Percentiles rank a stretch among this genome's conserved stretches.
Evolutionary conservation across 768 basidiomycete species (phyloP).

Genomic region (Xerocomus potaroensis): DNA sequence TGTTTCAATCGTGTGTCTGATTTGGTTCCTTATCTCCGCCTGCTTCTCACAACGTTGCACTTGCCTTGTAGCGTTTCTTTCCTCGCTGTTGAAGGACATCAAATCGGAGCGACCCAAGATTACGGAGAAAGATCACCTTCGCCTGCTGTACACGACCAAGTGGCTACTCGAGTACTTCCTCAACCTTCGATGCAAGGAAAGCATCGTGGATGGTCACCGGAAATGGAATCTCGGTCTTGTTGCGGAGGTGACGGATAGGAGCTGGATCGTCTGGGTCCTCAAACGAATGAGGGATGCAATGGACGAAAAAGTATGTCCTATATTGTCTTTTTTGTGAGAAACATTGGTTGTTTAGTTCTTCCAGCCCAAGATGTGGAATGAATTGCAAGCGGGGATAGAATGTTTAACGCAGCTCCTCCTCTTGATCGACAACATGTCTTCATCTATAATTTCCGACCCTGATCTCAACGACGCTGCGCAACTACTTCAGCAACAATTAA

Average conservation of each 20-base stretch:
- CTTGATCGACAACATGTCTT: slow-evolving; percentile 81
- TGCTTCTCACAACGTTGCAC: slow-evolving; percentile 14
- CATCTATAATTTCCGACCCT: slow-evolving; percentile 36
- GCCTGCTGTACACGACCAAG: slow-evolving; percentile 79
- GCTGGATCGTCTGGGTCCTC: slow-evolving; percentile 88
- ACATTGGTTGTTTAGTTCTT: slow-evolving; percentile 4
- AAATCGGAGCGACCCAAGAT: slow-evolving; percentile 88
- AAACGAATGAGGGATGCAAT: slow-evolving; percentile 83
- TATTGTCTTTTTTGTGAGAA: slow-evolving; percentile 3
- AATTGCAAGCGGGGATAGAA: slow-evolving; percentile 90
- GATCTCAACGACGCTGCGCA: slow-evolving; percentile 70
- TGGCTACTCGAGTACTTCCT: slow-evolving; percentile 96
- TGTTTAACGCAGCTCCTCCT: slow-evolving; percentile 90
- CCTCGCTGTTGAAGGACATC: slow-evolving; percentile 86
- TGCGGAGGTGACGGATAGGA: slow-evolving; percentile 80
- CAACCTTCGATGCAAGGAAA: slow-evolving; percentile 37
- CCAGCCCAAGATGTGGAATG: slow-evolving; percentile 91
- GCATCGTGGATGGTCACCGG: slow-evolving; percentile 22
- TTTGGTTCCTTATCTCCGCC: slow-evolving; percentile 6
- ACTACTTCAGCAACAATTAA: slow-evolving; percentile 81
- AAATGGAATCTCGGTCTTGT: slow-evolving; percentile 70
- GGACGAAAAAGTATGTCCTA: slow-evolving; percentile 75
- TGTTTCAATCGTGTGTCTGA: slow-evolving; percentile 81
- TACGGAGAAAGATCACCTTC: slow-evolving; percentile 90
- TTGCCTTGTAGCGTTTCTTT: slow-evolving; percentile 74